Evolutionary conservation across 176 grass and related monocot species (phyloP).

Genomic region (Ampelocalamus luodianensis): DNA sequence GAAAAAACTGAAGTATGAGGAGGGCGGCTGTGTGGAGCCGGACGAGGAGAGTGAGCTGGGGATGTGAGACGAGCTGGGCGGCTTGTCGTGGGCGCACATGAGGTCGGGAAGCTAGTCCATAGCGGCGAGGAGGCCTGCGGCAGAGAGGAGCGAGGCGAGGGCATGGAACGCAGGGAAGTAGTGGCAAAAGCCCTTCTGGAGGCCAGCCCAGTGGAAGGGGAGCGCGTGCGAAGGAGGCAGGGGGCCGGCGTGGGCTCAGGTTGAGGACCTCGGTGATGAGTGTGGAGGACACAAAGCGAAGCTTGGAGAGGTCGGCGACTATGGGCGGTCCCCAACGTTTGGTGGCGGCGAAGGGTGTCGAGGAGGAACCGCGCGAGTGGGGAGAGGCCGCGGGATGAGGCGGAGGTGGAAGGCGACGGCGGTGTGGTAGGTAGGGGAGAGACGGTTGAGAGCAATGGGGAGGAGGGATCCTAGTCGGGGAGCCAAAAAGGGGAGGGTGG

Average conservation of each 20-base stretch:
- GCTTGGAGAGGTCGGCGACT: conserved; percentile 72
- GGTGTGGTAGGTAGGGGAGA: neutral
- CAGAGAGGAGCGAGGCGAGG: conserved; percentile 60
- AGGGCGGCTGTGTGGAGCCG: no score
- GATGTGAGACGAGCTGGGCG: no score
- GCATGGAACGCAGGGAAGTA: conserved; percentile 76
- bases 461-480: no score
- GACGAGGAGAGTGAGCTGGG: no score
- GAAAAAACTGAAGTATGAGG: no score
- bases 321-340: conserved; percentile 63
- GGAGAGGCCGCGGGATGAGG: conserved; percentile 65
- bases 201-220: conserved; percentile 78
- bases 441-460: no score
- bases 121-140: conserved; percentile 49
- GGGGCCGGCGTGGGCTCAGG: no score
- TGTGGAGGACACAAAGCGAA: conserved; percentile 63
- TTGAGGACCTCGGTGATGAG: conserved; percentile 70
- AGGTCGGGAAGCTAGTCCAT: no score
- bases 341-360: conserved; percentile 69
- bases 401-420: conserved; percentile 24
- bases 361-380: conserved; percentile 76
- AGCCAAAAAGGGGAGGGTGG: no score
- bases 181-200: conserved; percentile 75
- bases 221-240: no score
- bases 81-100: no score